Percentiles rank a stretch among this genome's conserved stretches.
These are phyloP conservation scores for Leccinum rimulosum DNA, from an alignment of 768 basidiomycete genomes.

Conservation along the genomic window DNA sequence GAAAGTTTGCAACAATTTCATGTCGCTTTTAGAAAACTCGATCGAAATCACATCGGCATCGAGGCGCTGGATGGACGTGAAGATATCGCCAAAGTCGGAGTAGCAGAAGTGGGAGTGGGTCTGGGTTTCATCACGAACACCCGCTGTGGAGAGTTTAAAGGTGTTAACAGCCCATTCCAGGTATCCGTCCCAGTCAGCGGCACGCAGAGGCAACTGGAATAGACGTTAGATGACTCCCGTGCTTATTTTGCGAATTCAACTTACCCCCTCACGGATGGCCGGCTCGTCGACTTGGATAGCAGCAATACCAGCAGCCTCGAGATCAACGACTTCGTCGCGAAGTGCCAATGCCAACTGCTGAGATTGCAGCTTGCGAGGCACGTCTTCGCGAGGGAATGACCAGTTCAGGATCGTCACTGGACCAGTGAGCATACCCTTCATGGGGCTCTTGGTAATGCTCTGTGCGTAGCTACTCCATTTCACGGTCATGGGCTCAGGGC, in stretches of 20 bases:
- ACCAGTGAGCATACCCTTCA: constrained; percentile 99
- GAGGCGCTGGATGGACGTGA: constrained; percentile 93
- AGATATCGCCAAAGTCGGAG: constrained; percentile 98
- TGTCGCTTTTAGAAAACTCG: constrained; percentile 97
- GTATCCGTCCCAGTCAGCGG: constrained; percentile 94
- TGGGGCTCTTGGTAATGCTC: constrained; percentile 86
- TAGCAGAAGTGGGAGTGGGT: constrained; percentile 99
- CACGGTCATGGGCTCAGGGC: constrained; percentile 90
- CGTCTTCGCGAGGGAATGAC: constrained; percentile 99
- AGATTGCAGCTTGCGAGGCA: constrained; percentile 93
- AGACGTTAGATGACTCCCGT: constrained; percentile 1
- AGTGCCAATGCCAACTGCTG: constrained; percentile 98
- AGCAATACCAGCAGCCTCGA: constrained; percentile 93
- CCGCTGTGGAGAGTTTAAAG: constrained; percentile 96
- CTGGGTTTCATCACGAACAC: constrained; percentile 90
- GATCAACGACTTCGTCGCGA: constrained; percentile 96
- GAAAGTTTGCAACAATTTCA: constrained; percentile 97
- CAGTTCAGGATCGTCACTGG: constrained; percentile 99
- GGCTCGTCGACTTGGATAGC: constrained; percentile 99
- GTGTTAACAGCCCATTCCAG: constrained; percentile 98
- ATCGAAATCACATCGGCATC: constrained; percentile 99
- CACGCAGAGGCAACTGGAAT: constrained; percentile 86
- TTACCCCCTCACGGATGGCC: constrained; percentile 96
- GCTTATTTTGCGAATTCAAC: constrained; percentile 26
- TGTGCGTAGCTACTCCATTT: constrained; percentile 97